Conservation (phyloP, 495 filamentous ascomycete genomes). For the Xylaria longipes region DNA sequence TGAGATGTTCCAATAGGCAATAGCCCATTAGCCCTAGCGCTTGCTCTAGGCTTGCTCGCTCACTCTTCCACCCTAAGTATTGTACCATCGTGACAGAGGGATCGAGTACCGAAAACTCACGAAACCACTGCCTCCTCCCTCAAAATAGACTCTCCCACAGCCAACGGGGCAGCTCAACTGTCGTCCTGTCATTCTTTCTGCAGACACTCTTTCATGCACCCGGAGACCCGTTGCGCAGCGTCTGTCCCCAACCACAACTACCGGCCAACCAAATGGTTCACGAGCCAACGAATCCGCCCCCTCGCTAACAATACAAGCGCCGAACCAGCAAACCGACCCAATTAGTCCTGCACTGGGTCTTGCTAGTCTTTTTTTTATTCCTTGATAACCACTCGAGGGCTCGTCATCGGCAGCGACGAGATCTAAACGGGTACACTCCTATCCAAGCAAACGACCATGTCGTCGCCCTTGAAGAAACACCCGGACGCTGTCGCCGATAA, state of each 20-base stretch:
- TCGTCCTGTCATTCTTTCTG: constrained; percentile 11
- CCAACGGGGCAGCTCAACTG: constrained; percentile 16
- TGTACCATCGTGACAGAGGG: constrained; percentile 8
- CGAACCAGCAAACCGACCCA: constrained; percentile 41
- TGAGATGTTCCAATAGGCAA: constrained; percentile 24
- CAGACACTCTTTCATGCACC: constrained; percentile 16
- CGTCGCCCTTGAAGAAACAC: constrained; percentile 63
- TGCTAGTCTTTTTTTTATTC: constrained; percentile 15
- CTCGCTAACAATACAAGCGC: constrained; percentile 48
- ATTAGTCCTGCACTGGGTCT: constrained; percentile 33
- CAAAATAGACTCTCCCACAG: not conserved
- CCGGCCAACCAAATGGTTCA: constrained; percentile 23
- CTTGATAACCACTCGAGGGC: constrained; percentile 34
- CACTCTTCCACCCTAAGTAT: constrained; percentile 2
- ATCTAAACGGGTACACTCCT: constrained; percentile 23
- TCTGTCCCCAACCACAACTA: constrained; percentile 3
- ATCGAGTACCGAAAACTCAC: constrained; percentile 3
- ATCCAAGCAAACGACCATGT: constrained; percentile 52
- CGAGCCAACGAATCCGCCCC: constrained; percentile 23
- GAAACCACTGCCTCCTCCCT: constrained; percentile 6
- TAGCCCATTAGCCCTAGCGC: not conserved
- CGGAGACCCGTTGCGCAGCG: not conserved
- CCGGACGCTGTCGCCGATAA: constrained; percentile 72
- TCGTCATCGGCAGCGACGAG: constrained; percentile 27
- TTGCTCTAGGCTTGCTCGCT: constrained; percentile 13